Conservation (phyloP, 768 basidiomycete genomes). For the Mycena indigotica region DNA sequence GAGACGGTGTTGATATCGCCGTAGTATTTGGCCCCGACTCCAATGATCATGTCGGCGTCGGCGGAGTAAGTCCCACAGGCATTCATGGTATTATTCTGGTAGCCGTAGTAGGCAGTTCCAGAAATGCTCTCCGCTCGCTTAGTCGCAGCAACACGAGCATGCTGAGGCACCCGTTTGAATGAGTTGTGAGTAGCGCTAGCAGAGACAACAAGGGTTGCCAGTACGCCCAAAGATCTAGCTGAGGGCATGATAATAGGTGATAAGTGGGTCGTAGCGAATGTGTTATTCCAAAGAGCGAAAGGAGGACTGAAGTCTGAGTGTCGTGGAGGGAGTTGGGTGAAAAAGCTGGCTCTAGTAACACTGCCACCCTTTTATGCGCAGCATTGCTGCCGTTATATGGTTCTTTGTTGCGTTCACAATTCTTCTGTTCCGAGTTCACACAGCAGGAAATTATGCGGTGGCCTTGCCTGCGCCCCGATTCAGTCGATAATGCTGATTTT, state of each 20-base stretch:
- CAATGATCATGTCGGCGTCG: constrained; percentile 25
- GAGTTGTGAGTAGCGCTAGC: constrained; percentile 14
- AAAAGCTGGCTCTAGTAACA: too few relatives aligned
- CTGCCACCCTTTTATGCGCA: too few relatives aligned
- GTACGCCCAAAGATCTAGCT: constrained; percentile 13
- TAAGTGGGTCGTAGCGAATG: too few relatives aligned
- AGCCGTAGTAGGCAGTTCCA: constrained; percentile 22
- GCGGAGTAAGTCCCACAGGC: constrained; percentile 18
- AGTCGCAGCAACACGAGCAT: constrained; percentile 10
- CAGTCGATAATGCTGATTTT: too few relatives aligned
- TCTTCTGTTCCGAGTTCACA: too few relatives aligned
- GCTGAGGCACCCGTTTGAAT: constrained; percentile 10
- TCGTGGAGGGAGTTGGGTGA: not conserved
- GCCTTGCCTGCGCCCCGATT: too few relatives aligned
- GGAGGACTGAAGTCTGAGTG: constrained; percentile 4
- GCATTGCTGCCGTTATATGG: too few relatives aligned
- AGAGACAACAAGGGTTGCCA: constrained; percentile 18
- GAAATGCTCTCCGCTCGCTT: constrained; percentile 11
- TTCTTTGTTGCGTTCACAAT: too few relatives aligned
- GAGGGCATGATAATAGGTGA: constrained; percentile 15
- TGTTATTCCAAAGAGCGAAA: constrained; percentile 13
- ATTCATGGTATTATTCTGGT: constrained; percentile 21
- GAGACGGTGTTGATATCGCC: constrained; percentile 17
- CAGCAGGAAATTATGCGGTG: too few relatives aligned
- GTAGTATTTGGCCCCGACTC: constrained; percentile 19